Percentiles rank a stretch among this genome's conserved stretches.
Conservation (phyloP, 495 filamentous ascomycete genomes). For the Penicillium ochrochloron region DNA sequence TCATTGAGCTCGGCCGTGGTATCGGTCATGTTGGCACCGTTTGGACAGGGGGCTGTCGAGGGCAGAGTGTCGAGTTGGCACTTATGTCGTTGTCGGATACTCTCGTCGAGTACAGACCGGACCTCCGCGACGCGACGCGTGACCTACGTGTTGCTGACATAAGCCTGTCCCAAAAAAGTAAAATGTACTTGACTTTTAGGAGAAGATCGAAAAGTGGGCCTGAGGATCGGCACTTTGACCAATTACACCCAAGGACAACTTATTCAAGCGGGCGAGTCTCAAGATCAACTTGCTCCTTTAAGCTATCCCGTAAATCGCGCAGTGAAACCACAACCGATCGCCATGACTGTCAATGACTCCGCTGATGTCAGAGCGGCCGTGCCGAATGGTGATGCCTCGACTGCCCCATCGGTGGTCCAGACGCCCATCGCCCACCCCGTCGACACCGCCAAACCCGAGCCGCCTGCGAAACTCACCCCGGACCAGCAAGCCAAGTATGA, state of each 20-base stretch:
- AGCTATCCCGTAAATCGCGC: constrained; percentile 5
- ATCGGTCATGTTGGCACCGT: constrained; percentile 30
- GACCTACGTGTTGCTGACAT: constrained; percentile 32
- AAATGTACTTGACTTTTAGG: constrained; percentile 18
- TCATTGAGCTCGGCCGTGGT: constrained; percentile 64
- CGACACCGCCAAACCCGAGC: constrained; percentile 55
- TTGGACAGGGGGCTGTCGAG: constrained; percentile 15
- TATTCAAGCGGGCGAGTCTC: constrained; percentile 6
- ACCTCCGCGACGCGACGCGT: constrained; percentile 27
- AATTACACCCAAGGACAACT: constrained; percentile 5
- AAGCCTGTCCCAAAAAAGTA: constrained; percentile 23
- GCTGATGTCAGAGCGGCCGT: constrained; percentile 12
- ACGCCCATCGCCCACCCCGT: constrained; percentile 72
- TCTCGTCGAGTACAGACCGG: neutral
- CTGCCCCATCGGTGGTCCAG: constrained; percentile 46
- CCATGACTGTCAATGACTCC: constrained; percentile 25
- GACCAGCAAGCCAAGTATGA: constrained; percentile 89
- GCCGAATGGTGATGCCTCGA: constrained; percentile 22
- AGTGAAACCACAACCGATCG: neutral
- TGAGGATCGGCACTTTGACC: neutral
- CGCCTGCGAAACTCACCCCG: constrained; percentile 60
- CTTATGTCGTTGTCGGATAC: neutral
- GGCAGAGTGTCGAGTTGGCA: constrained; percentile 15
- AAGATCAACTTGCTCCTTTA: constrained; percentile 5
- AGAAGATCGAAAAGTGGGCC: constrained; percentile 6